Conservation (phyloP, 768 basidiomycete species). For the Floccularia luteovirens region DNA sequence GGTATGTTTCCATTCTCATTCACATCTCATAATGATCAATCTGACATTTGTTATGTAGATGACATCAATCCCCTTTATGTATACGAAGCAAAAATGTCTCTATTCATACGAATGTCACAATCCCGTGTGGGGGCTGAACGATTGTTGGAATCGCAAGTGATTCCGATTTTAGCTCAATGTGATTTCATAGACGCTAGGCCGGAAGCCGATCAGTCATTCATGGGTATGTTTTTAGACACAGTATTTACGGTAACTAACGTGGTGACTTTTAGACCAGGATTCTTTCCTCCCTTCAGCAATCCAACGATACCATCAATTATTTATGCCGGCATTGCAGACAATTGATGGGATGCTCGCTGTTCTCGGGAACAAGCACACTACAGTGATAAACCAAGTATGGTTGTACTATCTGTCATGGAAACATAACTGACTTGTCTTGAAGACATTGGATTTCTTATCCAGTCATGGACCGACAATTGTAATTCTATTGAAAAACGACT, state of each 20-base stretch:
- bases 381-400: slow-evolving; percentile 60
- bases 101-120: slow-evolving; percentile 80
- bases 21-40: background rate
- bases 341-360: slow-evolving; percentile 71
- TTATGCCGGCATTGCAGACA: slow-evolving; percentile 83
- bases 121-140: slow-evolving; percentile 80
- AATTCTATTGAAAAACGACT: slow-evolving; percentile 73
- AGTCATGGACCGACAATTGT: slow-evolving; percentile 80
- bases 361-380: slow-evolving; percentile 61
- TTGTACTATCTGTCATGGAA: too few species aligned
- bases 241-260: background rate
- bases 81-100: slow-evolving; percentile 90
- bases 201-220: slow-evolving; percentile 73
- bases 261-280: slow-evolving; percentile 51
- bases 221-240: slow-evolving; percentile 38
- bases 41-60: slow-evolving; percentile 35
- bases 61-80: slow-evolving; percentile 89
- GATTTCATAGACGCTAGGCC: slow-evolving; percentile 85
- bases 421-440: too few species aligned
- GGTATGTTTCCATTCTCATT: slow-evolving; percentile 37
- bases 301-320: slow-evolving; percentile 85
- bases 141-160: slow-evolving; percentile 68
- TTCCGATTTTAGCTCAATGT: slow-evolving; percentile 72
- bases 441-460: slow-evolving; percentile 78
- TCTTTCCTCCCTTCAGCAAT: slow-evolving; percentile 85